Conservation (phyloP, 805 yeast species). For the Candida stauntonica region DNA sequence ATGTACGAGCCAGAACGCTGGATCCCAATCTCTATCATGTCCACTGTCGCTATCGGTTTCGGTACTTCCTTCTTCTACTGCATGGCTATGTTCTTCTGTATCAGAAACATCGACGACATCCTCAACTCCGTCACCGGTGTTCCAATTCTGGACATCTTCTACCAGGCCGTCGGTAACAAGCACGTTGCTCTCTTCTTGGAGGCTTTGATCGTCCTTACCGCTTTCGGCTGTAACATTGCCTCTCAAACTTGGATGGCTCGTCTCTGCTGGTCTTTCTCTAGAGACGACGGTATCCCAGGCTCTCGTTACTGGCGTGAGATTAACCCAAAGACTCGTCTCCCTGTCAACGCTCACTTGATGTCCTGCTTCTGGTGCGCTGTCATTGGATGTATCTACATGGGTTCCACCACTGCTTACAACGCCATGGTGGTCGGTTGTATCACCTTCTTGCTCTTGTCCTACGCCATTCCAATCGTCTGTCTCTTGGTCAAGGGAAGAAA, state of each 20-base stretch:
- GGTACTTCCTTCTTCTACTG: constrained; percentile 51
- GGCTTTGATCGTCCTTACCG: constrained; percentile 45
- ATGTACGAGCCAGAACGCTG: constrained; percentile 46
- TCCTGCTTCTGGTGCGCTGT: constrained; percentile 49
- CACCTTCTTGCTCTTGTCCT: constrained; percentile 53
- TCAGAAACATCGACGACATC: constrained; percentile 47
- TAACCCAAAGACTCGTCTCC: constrained; percentile 45
- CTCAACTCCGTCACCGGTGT: constrained; percentile 47
- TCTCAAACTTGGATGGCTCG: constrained; percentile 69
- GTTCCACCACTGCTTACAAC: constrained; percentile 63
- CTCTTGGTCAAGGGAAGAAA: constrained; percentile 45
- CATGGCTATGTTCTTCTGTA: constrained; percentile 54
- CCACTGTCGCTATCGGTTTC: constrained; percentile 63
- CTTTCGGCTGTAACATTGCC: constrained; percentile 54
- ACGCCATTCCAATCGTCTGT: constrained; percentile 50
- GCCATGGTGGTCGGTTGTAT: constrained; percentile 61
- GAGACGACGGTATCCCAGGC: constrained; percentile 60
- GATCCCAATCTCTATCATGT: constrained; percentile 58
- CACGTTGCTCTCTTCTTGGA: constrained; percentile 54
- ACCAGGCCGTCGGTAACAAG: constrained; percentile 49
- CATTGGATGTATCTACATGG: constrained; percentile 59
- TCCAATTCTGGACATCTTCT: constrained; percentile 59
- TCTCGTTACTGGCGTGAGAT: constrained; percentile 47
- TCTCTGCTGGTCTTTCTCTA: constrained; percentile 62
- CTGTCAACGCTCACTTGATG: constrained; percentile 54